phyloP scores from a whole-genome alignment of 352 stramenopile genomes.

The Phytophthora pluvialis region DNA sequence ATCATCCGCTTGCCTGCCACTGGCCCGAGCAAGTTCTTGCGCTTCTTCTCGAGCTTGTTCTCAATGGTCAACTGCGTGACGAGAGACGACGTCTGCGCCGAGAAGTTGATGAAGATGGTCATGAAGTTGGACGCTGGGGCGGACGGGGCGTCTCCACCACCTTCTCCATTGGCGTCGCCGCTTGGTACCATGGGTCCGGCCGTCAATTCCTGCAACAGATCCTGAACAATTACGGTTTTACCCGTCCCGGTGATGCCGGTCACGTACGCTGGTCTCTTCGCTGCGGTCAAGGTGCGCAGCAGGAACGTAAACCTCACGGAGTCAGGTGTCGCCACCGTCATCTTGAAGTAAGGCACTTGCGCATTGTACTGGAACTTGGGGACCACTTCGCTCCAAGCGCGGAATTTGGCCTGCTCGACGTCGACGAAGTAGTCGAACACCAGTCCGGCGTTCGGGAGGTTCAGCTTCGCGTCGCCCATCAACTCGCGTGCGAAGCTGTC shows the following conservation, averaged over 20 bases:
- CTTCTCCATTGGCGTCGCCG: conserved; percentile 28
- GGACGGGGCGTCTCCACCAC: conserved; percentile 24
- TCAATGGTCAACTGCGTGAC: conserved; percentile 93
- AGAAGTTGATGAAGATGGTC: conserved; percentile 92
- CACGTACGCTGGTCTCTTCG: conserved; percentile 86
- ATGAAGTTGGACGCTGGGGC: conserved; percentile 56
- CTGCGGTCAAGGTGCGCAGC: conserved; percentile 54
- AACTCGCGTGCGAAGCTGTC: conserved; percentile 80
- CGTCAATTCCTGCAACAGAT: conserved; percentile 67
- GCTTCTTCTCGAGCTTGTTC: conserved; percentile 95
- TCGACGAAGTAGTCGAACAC: conserved; percentile 92
- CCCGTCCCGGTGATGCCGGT: conserved; percentile 90
- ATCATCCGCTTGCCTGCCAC: conserved; percentile 89
- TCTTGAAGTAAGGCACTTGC: conserved; percentile 75
- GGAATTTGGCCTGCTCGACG: conserved; percentile 50
- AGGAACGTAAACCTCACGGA: conserved; percentile 77
- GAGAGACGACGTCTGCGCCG: conserved; percentile 89
- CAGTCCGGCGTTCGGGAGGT: conserved; percentile 60
- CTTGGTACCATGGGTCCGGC: conserved; percentile 19
- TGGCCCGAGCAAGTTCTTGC: conserved; percentile 93
- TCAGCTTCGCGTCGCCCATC: conserved; percentile 56
- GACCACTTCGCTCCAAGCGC: conserved; percentile 66
- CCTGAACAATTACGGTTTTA: conserved; percentile 91
- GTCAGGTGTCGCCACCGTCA: conserved; percentile 80
- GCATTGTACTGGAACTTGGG: conserved; percentile 73